phyloP scores from a whole-genome alignment of 306 rosid genomes.

The Acmispon strigosus region DNA sequence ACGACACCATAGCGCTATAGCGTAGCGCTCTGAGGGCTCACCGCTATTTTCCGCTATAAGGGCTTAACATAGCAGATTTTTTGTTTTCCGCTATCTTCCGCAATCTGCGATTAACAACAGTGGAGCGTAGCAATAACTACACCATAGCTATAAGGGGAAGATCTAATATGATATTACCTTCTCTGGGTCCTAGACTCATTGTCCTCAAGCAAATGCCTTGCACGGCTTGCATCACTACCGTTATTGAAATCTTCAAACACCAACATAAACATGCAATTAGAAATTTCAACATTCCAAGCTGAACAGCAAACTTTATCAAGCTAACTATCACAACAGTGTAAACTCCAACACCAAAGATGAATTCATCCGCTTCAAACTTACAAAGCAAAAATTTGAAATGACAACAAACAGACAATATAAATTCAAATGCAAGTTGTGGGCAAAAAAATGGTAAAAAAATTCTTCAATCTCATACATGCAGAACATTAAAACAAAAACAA shows the following conservation, averaged over 20 bases:
- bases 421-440: background rate
- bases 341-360: background rate
- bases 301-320: background rate
- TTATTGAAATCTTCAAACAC: slow-evolving; percentile 29
- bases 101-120: no score
- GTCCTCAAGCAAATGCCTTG: slow-evolving; percentile 55
- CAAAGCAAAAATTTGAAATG: background rate
- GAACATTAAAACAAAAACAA: background rate
- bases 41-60: no score
- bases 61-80: no score
- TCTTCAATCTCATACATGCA: background rate
- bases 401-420: background rate
- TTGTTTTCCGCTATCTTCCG: no score
- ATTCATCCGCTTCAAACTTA: slow-evolving; percentile 1
- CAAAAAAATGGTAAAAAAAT: background rate
- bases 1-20: no score
- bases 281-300: slow-evolving; percentile 17
- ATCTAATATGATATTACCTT: slow-evolving; percentile 35
- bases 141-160: background rate
- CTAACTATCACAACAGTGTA: background rate
- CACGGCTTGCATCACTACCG: slow-evolving; percentile 19
- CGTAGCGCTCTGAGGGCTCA: no score
- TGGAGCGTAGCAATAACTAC: background rate
- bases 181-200: slow-evolving; percentile 8
- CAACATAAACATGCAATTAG: slow-evolving; percentile 14